Base-by-base conservation (phyloP, 768 basidiomycete species). In the Clitopilus hobsonii region DNA sequence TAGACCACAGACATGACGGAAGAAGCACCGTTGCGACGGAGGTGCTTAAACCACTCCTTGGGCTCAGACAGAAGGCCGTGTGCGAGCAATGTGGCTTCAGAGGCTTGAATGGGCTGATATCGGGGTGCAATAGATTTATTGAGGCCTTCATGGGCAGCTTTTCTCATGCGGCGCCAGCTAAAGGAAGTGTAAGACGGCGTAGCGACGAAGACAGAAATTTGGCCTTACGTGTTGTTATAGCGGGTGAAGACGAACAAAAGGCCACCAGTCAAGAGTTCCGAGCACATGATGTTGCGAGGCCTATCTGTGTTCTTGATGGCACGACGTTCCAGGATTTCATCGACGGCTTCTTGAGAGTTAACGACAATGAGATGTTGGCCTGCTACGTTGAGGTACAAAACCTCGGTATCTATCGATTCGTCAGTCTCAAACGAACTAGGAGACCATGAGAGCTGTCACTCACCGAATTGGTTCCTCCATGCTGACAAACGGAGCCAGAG, bases 101-200 rank as follows among this genome's bases (percentile, higher is more conserved):
- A 59, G 20, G 58, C 51, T 52, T 72, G 71, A 24, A 65, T 30
- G 10, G 61, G 58, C 10, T 66, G 38, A 54, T 63, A 72, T 26
- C 59, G 53, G 24, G 53, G 57, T 3, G 62, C 61, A 3, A 56
- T 54, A 14, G 62, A 55, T 41, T 62, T 63, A 51, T 64, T 65
- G 26, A 73, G 66, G 5, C 68, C 67, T 38, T 72, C 71, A 54
- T 72, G 68, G 2, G 65, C 65, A 0, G 70, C 67, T 16, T 69
- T 64, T 18, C 71, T 66, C 67, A 70, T 67, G 13, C 67, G 58
- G 24, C 68, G 63, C 71, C 70, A 73, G 24, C 71, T 73, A 52
- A 32, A 26, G 26, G 32, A 29, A 49, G 30, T n/a, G 27, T n/a
- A 4, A 55, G 10, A 6, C 18, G 16, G 20, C 30, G 4, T 27